These are phyloP conservation scores for Leptographium radiaticola DNA, from an alignment of 2,329 filamentous ascomycete species.

Conservation along the genomic window DNA sequence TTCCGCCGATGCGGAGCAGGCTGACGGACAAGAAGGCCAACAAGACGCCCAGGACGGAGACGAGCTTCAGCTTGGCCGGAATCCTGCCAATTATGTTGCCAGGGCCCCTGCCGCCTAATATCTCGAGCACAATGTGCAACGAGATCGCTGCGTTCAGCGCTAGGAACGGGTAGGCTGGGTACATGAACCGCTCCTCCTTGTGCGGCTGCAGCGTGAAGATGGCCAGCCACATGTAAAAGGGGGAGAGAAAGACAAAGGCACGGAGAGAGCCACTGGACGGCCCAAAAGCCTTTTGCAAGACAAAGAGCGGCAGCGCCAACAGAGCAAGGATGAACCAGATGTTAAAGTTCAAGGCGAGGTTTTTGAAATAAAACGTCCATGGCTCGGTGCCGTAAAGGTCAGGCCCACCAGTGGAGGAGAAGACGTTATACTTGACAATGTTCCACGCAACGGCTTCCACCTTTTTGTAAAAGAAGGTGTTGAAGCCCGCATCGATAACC, in stretches of 20 bases:
- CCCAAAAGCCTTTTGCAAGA: constrained; percentile 56
- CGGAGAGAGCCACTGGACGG: constrained; percentile 51
- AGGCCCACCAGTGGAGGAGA: constrained; percentile 69
- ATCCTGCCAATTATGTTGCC: constrained; percentile 57
- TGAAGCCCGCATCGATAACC: constrained; percentile 37
- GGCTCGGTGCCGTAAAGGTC: constrained; percentile 92
- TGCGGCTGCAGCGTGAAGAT: constrained; percentile 91
- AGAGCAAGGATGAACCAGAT: constrained; percentile 80
- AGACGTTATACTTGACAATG: constrained; percentile 92
- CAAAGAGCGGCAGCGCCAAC: constrained; percentile 58
- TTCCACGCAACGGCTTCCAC: constrained; percentile 71
- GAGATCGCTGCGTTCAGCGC: constrained; percentile 78
- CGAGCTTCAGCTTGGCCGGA: constrained; percentile 61
- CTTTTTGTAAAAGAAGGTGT: constrained; percentile 77
- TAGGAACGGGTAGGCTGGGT: constrained; percentile 83
- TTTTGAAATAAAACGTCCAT: constrained; percentile 93
- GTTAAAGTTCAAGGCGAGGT: constrained; percentile 88
- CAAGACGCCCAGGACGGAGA: constrained; percentile 31
- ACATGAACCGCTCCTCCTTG: constrained; percentile 99
- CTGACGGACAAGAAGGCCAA: constrained; percentile 29
- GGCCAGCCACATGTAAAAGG: constrained; percentile 87
- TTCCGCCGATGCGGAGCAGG: constrained; percentile 59
- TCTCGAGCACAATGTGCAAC: constrained; percentile 65
- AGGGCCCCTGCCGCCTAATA: constrained; percentile 58
- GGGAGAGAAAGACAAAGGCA: constrained; percentile 63